Evolutionary conservation across 1,139 yeast genomes (phyloP), one percentile per base, ranked within the genome.

Genomic region (Protomyces arabidopsidicola): DNA sequence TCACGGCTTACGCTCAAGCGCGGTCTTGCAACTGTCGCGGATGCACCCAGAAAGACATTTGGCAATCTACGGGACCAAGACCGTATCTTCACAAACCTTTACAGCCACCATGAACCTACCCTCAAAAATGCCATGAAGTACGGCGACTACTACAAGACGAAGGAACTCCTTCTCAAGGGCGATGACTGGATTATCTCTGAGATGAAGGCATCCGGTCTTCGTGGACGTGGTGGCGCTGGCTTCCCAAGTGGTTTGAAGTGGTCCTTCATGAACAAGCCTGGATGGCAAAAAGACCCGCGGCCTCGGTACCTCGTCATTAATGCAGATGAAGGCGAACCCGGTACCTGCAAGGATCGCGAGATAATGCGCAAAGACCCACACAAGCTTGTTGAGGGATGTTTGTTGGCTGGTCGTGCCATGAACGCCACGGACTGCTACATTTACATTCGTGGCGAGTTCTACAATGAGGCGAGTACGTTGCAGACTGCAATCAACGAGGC

Each of bases 321-420:
- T 75, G 96, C 96, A 66, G 96, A 89, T 79, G 96, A 88, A 77
- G 96, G 96, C 72, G 96, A 88, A 76, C 96, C 96, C 20, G 96
- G 96, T 69, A 88, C 96, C 62, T 88, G 96, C 78, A 88, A 88
- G 77, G 96, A 88, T 75, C 82, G 96, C 74, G 96, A 88, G 75
- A 89, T 88, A 72, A 86, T 88, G 72, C 82, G 95, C 75, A 88
- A 88, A 76, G 95, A 88, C 73, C 96, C 96, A 57, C 96, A 88
- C 75, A 88, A 88, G 78, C 84, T 88, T 68, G 87, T 88, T 63
- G 96, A 88, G 76, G 96, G 96, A 24, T 88, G 96, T 78, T 78
- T 88, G 66, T 80, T 89, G 66, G 89, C 93, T 35, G 96, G 96
- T 65, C 82, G 96, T 70, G 96, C 88, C 63, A 88, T 88, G 96